Evolutionary conservation across 805 yeast species (phyloP).

Genomic region (Saccharomycopsis fibuligera): DNA sequence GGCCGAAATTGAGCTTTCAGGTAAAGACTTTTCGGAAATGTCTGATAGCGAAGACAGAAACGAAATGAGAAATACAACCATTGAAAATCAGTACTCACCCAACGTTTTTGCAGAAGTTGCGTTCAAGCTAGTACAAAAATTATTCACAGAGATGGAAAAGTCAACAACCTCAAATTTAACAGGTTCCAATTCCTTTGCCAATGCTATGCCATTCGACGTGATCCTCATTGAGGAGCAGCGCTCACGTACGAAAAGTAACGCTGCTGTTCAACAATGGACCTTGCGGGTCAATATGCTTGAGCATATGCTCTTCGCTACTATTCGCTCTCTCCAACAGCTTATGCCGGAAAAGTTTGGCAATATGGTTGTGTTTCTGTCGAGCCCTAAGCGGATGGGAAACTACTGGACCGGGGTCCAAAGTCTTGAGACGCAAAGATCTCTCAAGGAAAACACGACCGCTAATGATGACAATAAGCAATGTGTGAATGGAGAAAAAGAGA

Average conservation of each 20-base stretch:
- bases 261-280: conserved; percentile 19
- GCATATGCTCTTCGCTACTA: conserved; percentile 13
- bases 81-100: conserved; percentile 5
- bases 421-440: too few relatives aligned
- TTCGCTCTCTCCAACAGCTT: conserved; percentile 5
- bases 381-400: conserved; percentile 14
- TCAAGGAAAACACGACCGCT: too few relatives aligned
- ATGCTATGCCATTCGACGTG: conserved; percentile 2
- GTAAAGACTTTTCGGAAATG: neutral
- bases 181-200: too few relatives aligned
- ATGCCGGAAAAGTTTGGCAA: neutral
- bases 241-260: conserved; percentile 9
- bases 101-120: conserved; percentile 5
- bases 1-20: neutral
- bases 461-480: too few relatives aligned
- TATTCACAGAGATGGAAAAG: neutral
- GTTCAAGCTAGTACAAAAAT: conserved; percentile 1
- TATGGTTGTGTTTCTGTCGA: neutral
- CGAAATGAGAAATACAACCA: neutral
- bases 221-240: conserved; percentile 18
- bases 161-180: neutral
- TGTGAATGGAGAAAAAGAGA: too few relatives aligned
- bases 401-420: too few relatives aligned
- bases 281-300: conserved; percentile 19
- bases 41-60: neutral